A percentile compares a stretch with the other conserved stretches of the same genome.
Evolutionary conservation across 805 yeast genomes (phyloP).

Genomic region (Hanseniaspora meyeri): DNA sequence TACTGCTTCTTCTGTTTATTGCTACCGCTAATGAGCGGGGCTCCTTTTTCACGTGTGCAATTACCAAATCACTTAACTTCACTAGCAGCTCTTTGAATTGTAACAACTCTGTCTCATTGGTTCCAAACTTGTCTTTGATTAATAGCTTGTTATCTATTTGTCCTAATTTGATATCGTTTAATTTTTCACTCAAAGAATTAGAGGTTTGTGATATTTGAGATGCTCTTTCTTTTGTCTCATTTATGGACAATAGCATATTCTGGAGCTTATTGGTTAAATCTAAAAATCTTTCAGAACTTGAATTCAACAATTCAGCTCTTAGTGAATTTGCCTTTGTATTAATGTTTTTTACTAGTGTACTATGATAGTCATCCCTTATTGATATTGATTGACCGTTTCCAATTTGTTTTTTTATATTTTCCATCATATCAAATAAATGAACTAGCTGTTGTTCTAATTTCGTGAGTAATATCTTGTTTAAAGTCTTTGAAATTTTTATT

Average conservation of each 20-base stretch:
- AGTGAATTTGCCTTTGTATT: background rate
- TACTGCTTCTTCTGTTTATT: conserved; percentile 15
- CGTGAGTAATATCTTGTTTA: background rate
- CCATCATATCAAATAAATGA: background rate
- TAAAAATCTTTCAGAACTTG: background rate
- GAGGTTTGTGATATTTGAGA: background rate
- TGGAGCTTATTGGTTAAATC: conserved; percentile 22
- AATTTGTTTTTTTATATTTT: background rate
- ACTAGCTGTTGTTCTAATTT: background rate
- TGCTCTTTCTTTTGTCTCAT: conserved; percentile 6
- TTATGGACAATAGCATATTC: conserved; percentile 19
- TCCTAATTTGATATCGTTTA: background rate
- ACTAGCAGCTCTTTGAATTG: conserved; percentile 3
- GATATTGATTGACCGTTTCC: background rate
- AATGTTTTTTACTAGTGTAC: background rate
- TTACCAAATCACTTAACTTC: background rate
- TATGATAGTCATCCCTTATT: background rate
- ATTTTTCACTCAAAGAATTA: background rate
- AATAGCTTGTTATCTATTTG: conserved; percentile 16
- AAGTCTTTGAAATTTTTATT: background rate
- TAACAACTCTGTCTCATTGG: conserved; percentile 8
- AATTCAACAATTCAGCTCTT: background rate
- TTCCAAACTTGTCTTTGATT: conserved; percentile 6
- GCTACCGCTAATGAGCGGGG: background rate
- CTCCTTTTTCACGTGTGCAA: background rate